Evolutionary conservation across 2,329 filamentous ascomycete genomes (phyloP), one percentile per base, ranked within the genome.

Genomic region (Pestalotiopsis sp.): DNA sequence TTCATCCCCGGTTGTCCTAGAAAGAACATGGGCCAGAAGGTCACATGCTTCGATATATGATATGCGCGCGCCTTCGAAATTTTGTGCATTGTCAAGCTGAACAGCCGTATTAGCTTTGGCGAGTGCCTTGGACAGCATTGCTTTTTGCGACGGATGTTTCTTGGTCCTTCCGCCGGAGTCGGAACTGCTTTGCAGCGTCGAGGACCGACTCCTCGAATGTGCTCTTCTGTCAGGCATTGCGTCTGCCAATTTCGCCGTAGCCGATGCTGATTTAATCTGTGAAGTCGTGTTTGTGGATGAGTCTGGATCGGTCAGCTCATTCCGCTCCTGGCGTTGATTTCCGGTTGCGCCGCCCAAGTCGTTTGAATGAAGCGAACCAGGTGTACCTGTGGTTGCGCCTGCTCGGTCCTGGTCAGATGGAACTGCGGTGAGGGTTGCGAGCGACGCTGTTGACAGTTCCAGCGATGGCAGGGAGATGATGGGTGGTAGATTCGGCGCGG

Each of bases 41-140:
- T 91, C 89, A 78, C 96, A 99, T 4, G 97, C 96, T 81, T 99
- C 96, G 12, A 89, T 86, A 78, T 99, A 99, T 14, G 95, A 94
- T 75, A 94, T 90, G 77, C 97, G 91, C 20, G 96, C 96, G 56
- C 94, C 94, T 78, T 95, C 93, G 71, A 96, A 95, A 77, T 98
- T 97, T 76, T 96, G 93, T 14, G 94, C 94, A 87, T 98, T 98
- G 81, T 99, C 96, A 56, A 99, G 88, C 73, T 98, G 88, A 31
- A 99, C 96, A 25, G 96, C 96, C 13, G 94, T 95, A 77, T 99
- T 98, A 64, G 96, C 96, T 82, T 98, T 97, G 78, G 97, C 92
- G 67, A 99, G 84, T 0, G 96, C 96, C 74, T 93, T 93, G n/a
- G 95, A 97, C 45, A 99, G 87, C 95, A 98, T 98, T 12, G 91